Conservation (phyloP, 805 yeast species). For the Suhomyces faveliae region DNA sequence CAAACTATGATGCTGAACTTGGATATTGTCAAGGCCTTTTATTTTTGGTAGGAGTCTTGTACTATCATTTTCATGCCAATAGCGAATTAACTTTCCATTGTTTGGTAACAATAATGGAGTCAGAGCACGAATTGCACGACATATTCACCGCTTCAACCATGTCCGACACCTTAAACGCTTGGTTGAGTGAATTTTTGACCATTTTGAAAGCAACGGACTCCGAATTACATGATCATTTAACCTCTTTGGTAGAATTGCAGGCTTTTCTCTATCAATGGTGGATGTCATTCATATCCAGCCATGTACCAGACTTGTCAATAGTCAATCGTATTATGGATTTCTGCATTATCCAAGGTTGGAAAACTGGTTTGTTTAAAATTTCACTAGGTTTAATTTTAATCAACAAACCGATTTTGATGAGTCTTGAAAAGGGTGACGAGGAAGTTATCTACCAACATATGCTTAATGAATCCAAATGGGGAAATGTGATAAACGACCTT, state of each 20-base stretch:
- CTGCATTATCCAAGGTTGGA: conserved; percentile 54
- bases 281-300: conserved; percentile 56
- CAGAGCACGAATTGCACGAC: conserved; percentile 49
- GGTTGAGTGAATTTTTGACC: conserved; percentile 51
- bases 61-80: conserved; percentile 36
- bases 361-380: conserved; percentile 50
- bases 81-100: conserved; percentile 48
- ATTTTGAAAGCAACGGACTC: conserved; percentile 42
- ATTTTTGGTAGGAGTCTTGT: conserved; percentile 59
- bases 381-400: conserved; percentile 51
- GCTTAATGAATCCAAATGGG: conserved; percentile 45
- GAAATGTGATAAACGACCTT: conserved; percentile 35
- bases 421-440: conserved; percentile 34
- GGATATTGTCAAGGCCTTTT: conserved; percentile 71
- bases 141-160: conserved; percentile 50
- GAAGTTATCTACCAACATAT: conserved; percentile 45
- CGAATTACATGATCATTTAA: conserved; percentile 44
- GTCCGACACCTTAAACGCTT: conserved; percentile 52
- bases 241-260: conserved; percentile 39
- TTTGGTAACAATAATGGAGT: conserved; percentile 57
- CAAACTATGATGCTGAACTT: conserved; percentile 61
- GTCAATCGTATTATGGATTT: conserved; percentile 51
- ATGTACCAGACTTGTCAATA: conserved; percentile 53
- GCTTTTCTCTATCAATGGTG: conserved; percentile 66
- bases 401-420: conserved; percentile 46